A percentile compares a stretch with the other conserved stretches of the same genome.
Evolutionary conservation across 202 grass and related monocot genomes (phyloP).

Genomic region (Eragrostis tef): DNA sequence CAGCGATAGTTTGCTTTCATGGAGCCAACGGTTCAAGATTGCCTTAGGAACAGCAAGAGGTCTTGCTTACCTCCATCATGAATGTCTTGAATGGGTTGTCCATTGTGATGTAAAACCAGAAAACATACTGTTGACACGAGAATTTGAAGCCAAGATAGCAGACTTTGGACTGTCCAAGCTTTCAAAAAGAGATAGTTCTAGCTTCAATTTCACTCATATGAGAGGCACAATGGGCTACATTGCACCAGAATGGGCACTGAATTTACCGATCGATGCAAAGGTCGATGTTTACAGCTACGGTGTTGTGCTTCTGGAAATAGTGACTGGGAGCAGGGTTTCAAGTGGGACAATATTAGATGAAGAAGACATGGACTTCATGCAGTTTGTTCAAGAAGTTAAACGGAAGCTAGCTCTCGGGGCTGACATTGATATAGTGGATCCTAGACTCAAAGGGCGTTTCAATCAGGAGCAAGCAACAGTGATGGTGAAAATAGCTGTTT

Average conservation of each 20-base stretch:
- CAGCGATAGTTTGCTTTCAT: constrained; percentile 46
- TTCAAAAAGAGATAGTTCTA: constrained; percentile 47
- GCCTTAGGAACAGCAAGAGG: constrained; percentile 69
- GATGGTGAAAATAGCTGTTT: constrained; percentile 58
- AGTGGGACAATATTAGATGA: constrained; percentile 37
- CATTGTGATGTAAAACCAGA: constrained; percentile 77
- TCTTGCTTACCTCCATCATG: constrained; percentile 69
- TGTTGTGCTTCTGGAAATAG: constrained; percentile 69
- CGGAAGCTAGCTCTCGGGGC: constrained; percentile 44
- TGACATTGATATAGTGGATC: constrained; percentile 57
- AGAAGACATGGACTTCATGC: constrained; percentile 39
- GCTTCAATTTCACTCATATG: constrained; percentile 63
- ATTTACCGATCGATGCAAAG: constrained; percentile 67
- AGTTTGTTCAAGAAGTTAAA: constrained; percentile 50
- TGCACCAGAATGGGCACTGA: constrained; percentile 76
- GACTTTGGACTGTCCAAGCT: constrained; percentile 73
- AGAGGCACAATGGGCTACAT: constrained; percentile 78
- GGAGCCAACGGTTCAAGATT: constrained; percentile 70
- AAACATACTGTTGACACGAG: constrained; percentile 66
- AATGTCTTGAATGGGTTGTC: constrained; percentile 64
- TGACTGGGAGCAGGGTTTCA: constrained; percentile 54
- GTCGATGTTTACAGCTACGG: constrained; percentile 87
- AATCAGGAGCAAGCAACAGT: constrained; percentile 53
- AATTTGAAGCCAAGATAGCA: constrained; percentile 74
- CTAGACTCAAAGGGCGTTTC: constrained; percentile 55